Conservation (phyloP, 371 early-diverging fungal species). For the Lichtheimia corymbifera region DNA sequence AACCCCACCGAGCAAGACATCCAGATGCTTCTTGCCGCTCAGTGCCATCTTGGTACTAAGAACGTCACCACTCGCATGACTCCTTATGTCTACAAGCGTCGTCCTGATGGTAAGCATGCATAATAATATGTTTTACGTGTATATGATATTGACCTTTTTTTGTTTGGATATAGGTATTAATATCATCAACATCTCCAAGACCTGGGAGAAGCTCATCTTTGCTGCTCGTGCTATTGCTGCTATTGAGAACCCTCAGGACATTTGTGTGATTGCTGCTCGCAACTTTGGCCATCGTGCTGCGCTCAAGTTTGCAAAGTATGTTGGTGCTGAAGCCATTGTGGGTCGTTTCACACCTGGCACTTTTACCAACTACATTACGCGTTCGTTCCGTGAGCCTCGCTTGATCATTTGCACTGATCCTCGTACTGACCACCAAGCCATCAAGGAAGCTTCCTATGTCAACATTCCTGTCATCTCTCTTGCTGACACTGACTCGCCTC, state of each 20-base stretch:
- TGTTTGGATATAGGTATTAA: conserved; percentile 49
- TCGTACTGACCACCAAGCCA: conserved; percentile 97
- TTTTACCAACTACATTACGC: conserved; percentile 99
- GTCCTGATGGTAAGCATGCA: conserved; percentile 76
- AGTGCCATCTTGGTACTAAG: conserved; percentile 90
- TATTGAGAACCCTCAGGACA: conserved; percentile 95
- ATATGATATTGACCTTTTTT: background rate
- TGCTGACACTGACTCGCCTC: conserved; percentile 96
- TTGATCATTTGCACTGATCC: conserved; percentile 98
- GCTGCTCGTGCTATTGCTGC: conserved; percentile 98
- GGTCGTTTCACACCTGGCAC: conserved; percentile 99
- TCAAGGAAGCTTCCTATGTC: conserved; percentile 98
- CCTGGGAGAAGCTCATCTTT: conserved; percentile 99
- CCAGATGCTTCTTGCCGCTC: conserved; percentile 90
- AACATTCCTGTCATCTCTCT: conserved; percentile 99
- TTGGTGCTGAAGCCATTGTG: conserved; percentile 96
- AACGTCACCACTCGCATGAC: conserved; percentile 89
- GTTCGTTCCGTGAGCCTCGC: conserved; percentile 98
- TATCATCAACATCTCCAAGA: conserved; percentile 98
- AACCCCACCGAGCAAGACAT: conserved; percentile 88
- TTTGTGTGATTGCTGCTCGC: conserved; percentile 95
- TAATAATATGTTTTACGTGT: background rate
- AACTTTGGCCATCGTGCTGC: conserved; percentile 99
- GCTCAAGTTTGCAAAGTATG: conserved; percentile 97
- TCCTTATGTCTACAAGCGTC: conserved; percentile 93